Conservation (phyloP, 2,329 filamentous ascomycete genomes). For the Coniochaeta ligniaria region DNA sequence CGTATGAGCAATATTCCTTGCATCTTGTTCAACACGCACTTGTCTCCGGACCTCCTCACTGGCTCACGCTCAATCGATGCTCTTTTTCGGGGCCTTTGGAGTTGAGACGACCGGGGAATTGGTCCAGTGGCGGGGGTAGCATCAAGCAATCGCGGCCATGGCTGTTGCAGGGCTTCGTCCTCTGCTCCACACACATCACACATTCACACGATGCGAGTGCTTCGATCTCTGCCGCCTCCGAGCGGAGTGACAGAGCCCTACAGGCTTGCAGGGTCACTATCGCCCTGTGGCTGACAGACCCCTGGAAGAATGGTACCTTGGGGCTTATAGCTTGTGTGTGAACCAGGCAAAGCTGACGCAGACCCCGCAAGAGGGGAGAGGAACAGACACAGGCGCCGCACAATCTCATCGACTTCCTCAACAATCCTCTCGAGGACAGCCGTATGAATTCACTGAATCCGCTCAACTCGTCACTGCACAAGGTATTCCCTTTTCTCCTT, state of each 20-base stretch:
- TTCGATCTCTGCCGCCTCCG: neutral
- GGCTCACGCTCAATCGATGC: neutral
- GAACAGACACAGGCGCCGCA: slow-evolving; percentile 15
- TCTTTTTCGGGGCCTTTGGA: neutral
- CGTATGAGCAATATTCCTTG: neutral
- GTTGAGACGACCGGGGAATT: neutral
- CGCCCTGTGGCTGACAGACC: neutral
- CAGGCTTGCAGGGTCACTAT: neutral
- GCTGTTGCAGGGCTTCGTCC: neutral
- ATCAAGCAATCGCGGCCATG: neutral
- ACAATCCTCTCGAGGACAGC: slow-evolving; percentile 26
- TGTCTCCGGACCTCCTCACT: neutral
- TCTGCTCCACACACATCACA: slow-evolving; percentile 4
- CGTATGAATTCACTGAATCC: slow-evolving; percentile 41
- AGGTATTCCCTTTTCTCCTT: slow-evolving; percentile 24
- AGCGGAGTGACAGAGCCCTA: neutral
- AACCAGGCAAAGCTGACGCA: slow-evolving; percentile 11
- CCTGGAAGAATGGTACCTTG: neutral
- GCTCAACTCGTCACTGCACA: slow-evolving; percentile 26
- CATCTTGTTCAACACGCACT: neutral
- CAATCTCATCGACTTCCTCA: slow-evolving; percentile 18
- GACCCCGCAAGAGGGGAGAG: slow-evolving; percentile 6
- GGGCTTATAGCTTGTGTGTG: neutral
- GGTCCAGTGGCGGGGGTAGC: neutral
- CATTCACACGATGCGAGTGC: slow-evolving; percentile 1